Conservation (phyloP, 768 basidiomycete species). For the Tricholoma matsutake region DNA sequence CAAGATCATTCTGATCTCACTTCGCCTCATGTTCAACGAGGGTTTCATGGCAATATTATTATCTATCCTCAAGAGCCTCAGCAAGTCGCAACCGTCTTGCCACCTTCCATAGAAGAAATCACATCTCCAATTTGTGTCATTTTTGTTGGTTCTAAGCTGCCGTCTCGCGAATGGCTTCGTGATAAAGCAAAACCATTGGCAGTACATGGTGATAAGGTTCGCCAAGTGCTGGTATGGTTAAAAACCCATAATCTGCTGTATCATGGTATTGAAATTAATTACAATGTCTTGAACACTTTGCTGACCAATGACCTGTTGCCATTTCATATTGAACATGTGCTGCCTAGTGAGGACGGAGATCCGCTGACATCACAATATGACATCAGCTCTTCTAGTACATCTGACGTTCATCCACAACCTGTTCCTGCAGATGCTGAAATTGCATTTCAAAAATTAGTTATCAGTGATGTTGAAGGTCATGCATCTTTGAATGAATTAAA, state of each 20-base stretch:
- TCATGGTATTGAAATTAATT: constrained; percentile 14
- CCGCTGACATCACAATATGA: background rate
- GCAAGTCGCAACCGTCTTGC: constrained; percentile 19
- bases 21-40: too few species aligned
- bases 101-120: constrained; percentile 34
- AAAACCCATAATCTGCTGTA: constrained; percentile 35
- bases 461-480: background rate
- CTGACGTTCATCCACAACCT: too few species aligned
- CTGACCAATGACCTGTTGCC: too few species aligned
- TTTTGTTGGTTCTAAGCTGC: too few species aligned
- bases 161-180: constrained; percentile 24
- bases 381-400: background rate
- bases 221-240: constrained; percentile 33
- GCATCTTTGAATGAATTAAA: background rate
- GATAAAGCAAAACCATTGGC: constrained; percentile 33
- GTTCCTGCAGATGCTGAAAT: background rate
- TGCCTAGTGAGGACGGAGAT: background rate
- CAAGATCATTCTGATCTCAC: too few species aligned
- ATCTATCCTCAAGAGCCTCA: too few species aligned
- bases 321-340: background rate
- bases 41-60: too few species aligned
- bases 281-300: too few species aligned
- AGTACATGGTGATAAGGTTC: constrained; percentile 15
- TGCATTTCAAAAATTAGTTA: background rate
- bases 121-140: constrained; percentile 28